Conservation (phyloP, 192 early-diverging fungal species). For the Linnemannia zychae region DNA sequence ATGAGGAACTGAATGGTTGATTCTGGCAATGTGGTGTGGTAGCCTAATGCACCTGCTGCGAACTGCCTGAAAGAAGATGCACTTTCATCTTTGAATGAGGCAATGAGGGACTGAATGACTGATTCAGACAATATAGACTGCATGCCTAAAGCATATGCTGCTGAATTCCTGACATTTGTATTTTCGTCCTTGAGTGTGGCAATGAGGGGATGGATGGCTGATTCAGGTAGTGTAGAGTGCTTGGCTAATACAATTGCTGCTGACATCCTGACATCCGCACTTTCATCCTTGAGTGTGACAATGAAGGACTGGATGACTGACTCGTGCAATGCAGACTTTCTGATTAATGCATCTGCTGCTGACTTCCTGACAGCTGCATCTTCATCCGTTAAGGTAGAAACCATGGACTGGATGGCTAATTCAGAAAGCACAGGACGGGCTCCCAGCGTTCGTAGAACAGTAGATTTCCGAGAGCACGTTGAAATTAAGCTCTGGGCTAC, state of each 20-base stretch:
- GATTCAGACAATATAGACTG: too few species aligned
- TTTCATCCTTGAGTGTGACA: too few species aligned
- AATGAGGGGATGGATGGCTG: not conserved
- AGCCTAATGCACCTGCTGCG: not conserved
- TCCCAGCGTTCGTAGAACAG: not conserved
- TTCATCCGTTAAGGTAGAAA: not conserved
- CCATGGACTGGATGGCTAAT: not conserved
- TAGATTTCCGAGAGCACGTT: not conserved
- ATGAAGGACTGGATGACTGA: too few species aligned
- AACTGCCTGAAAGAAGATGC: too few species aligned
- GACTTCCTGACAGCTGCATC: too few species aligned
- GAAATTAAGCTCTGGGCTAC: not conserved
- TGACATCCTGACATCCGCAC: not conserved
- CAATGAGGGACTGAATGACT: too few species aligned
- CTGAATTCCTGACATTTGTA: not conserved
- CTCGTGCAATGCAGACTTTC: too few species aligned
- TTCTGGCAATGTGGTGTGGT: not conserved
- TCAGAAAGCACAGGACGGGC: conserved; percentile 20
- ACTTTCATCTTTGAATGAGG: too few species aligned
- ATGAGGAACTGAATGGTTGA: not conserved
- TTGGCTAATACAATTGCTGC: too few species aligned
- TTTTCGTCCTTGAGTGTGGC: conserved; percentile 3
- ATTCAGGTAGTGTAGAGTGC: too few species aligned
- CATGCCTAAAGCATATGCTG: too few species aligned
- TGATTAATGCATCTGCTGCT: too few species aligned